phyloP scores from a whole-genome alignment of 768 basidiomycete species.

The Tricholoma sp. region DNA sequence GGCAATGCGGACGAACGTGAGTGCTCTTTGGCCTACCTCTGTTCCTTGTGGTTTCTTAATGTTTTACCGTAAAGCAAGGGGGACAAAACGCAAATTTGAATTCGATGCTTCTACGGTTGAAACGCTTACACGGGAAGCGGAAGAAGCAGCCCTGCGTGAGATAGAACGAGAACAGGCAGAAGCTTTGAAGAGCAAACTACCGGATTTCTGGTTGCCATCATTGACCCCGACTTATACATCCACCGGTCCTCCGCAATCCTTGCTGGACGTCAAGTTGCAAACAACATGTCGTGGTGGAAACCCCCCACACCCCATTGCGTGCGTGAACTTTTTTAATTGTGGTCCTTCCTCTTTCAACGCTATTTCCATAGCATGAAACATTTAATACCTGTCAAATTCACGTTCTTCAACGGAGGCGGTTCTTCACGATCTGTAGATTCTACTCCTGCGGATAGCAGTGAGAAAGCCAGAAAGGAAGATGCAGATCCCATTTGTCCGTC shows the following conservation, averaged over 20 bases:
- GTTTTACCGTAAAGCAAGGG: conserved; percentile 35
- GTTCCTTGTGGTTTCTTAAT: not conserved
- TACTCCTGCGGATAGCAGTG: conserved; percentile 29
- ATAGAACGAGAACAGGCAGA: conserved; percentile 87
- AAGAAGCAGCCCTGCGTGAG: conserved; percentile 77
- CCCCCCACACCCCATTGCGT: conserved; percentile 76
- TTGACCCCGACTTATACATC: conserved; percentile 79
- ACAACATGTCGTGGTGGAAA: conserved; percentile 84
- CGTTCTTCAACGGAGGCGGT: conserved; percentile 39
- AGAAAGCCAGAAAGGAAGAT: conserved; percentile 48
- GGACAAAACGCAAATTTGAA: conserved; percentile 81
- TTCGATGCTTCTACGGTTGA: conserved; percentile 74
- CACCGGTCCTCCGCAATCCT: conserved; percentile 53
- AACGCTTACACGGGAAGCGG: conserved; percentile 69
- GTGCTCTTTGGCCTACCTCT: not conserved
- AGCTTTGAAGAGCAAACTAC: conserved; percentile 79
- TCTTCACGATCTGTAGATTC: conserved; percentile 34
- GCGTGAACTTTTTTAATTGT: conserved; percentile 24
- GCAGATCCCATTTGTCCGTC: conserved; percentile 74
- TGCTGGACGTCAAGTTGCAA: conserved; percentile 80
- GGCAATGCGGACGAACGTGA: conserved; percentile 30
- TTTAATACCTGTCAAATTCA: conserved; percentile 77
- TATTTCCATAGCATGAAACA: conserved; percentile 63
- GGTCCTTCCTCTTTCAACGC: conserved; percentile 2
- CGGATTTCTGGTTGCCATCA: conserved; percentile 96